Base-by-base conservation (phyloP, 306 rosid species). In the Cucumis melo region DNA sequence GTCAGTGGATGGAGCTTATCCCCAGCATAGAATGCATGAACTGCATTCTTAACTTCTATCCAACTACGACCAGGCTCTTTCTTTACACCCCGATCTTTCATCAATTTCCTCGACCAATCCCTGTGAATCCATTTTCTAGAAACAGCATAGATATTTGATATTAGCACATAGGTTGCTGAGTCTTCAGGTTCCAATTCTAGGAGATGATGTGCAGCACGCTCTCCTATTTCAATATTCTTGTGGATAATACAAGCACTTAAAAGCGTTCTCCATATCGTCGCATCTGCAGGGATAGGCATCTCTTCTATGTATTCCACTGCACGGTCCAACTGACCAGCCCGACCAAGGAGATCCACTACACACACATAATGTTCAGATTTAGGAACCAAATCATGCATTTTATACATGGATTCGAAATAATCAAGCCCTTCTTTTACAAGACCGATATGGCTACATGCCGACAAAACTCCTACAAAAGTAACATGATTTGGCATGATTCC, bases 391-490 rank as follows among this genome's bases (percentile, higher is more conserved):
- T 81, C 85, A 66, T 87, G 88, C 78, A 79, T 92, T 86, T 84
- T 83, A 42, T 78, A 86, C 93, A 93, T 93, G 77, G 93, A 93
- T 66, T 82, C 83, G 20, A 93, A 91, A 86, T 89, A 87, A 63
- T 55, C 81, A 62, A 93, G 84, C 79, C 98, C 98, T 77, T 89
- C 89, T 73, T 88, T 85, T 70, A 91, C 89, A 87, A 89, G 83
- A 59, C 98, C 97, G 42, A 86, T 91, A 87, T 93, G 98, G 76
- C 98, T 93, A 80, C 98, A 91, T 61, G 97, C 97, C 9, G 98
- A 77, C 80, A 93, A 81, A 70, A 91, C 93, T 70, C 93, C 96
- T 73, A 93, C 93, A 78, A 88, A 91, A 36, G 97, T 91, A 72
- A 93, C 89, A 80, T 87, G 92, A 84, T 85, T 93, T 79, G 98